A percentile compares a stretch with the other conserved stretches of the same genome.
Evolutionary conservation across 805 yeast genomes (phyloP).

Genomic region (Metschnikowia vanudenii): DNA sequence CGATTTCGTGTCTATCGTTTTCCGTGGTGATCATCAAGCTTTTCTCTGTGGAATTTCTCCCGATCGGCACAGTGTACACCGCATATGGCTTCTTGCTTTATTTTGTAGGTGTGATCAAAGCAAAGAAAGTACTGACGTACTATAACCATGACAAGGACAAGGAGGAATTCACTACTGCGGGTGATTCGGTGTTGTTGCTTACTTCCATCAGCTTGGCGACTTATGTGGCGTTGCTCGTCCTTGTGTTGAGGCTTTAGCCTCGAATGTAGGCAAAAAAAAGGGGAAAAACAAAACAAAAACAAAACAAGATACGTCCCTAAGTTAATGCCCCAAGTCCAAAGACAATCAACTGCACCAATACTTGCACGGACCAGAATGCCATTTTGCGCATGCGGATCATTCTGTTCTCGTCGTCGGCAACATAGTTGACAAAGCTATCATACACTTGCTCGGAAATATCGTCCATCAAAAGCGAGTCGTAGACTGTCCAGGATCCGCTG

Average conservation of each 20-base stretch:
- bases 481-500: slow-evolving; percentile 95
- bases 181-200: slow-evolving; percentile 55
- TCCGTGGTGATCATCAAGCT: slow-evolving; percentile 62
- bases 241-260: slow-evolving; percentile 43
- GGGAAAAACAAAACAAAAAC: too few species aligned
- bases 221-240: slow-evolving; percentile 50
- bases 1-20: slow-evolving; percentile 66
- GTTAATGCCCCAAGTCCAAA: slow-evolving; percentile 72
- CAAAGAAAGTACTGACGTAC: slow-evolving; percentile 35
- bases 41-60: slow-evolving; percentile 61
- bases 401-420: slow-evolving; percentile 80
- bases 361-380: slow-evolving; percentile 90
- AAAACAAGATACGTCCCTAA: too few species aligned
- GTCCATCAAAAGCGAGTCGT: slow-evolving; percentile 87
- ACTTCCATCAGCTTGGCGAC: slow-evolving; percentile 49
- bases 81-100: slow-evolving; percentile 51
- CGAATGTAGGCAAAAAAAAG: slow-evolving; percentile 1
- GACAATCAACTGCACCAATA: slow-evolving; percentile 74
- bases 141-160: slow-evolving; percentile 37
- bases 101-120: slow-evolving; percentile 39
- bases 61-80: slow-evolving; percentile 65
- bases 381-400: slow-evolving; percentile 73
- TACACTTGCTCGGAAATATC: slow-evolving; percentile 87
- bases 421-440: slow-evolving; percentile 85
- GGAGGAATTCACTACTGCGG: slow-evolving; percentile 57